phyloP scores from a whole-genome alignment of 768 basidiomycete species.

The Phaffia australis region DNA sequence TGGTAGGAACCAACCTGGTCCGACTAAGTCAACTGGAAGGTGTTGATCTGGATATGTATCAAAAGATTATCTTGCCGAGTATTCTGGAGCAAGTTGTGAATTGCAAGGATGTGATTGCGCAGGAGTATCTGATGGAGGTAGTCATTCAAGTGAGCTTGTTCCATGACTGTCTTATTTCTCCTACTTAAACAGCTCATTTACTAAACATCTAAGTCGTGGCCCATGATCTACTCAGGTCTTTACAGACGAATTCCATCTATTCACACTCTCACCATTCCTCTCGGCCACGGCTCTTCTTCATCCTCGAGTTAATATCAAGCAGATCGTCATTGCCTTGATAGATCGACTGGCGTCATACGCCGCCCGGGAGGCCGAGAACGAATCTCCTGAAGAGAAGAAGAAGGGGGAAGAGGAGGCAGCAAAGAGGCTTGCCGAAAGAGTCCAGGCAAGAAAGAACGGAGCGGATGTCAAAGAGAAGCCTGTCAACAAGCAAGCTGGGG shows the following conservation, averaged over 20 bases:
- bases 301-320: constrained; percentile 96
- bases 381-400: constrained; percentile 89
- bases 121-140: constrained; percentile 99
- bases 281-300: constrained; percentile 92
- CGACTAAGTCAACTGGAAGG: constrained; percentile 90
- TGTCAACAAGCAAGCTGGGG: constrained; percentile 26
- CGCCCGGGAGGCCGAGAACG: constrained; percentile 91
- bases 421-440: constrained; percentile 71
- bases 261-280: constrained; percentile 90
- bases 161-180: neutral
- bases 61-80: constrained; percentile 71
- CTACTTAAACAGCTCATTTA: neutral
- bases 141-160: constrained; percentile 71
- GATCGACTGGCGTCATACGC: constrained; percentile 93
- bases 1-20: constrained; percentile 96
- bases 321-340: constrained; percentile 93
- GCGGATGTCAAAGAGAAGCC: neutral
- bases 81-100: constrained; percentile 94
- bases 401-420: constrained; percentile 88
- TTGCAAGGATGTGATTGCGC: constrained; percentile 96
- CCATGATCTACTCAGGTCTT: constrained; percentile 55
- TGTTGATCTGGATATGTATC: constrained; percentile 88
- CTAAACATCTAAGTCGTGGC: neutral
- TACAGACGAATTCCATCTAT: constrained; percentile 95
- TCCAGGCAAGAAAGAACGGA: constrained; percentile 54